Base-by-base conservation (phyloP, 148 eudicot species). In the Chenopodium album region DNA sequence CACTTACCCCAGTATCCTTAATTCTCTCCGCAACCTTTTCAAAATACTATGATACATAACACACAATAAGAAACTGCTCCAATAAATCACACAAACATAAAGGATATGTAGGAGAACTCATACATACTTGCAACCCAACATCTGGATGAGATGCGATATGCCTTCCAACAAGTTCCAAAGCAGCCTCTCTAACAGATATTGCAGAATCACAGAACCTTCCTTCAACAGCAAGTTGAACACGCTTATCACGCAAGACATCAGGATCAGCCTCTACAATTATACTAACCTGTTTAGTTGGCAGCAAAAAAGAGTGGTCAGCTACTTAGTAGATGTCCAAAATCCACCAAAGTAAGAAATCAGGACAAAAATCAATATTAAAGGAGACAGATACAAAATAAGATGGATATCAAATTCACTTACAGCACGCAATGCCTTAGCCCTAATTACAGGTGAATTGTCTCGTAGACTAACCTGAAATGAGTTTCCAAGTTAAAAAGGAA, bases 201-300 rank as follows among this genome's bases (percentile, higher is more conserved):
- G 97, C 94, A 80, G 97, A 91, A 85, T 96, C 99, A 80, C 95
- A 92, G 81, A 96, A 96, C 88, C 98, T 91, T 83, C 95, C 99
- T 89, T 96, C 99, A 73, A 96, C 98, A 13, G 99, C 99, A 73
- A 73, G 84, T 88, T 96, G 98, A 65, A 96, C 99, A 81, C 88
- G 87, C 78, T 91, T 89, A 81, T 94, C 93, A 77, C 97, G 86
- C 81, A 96, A 87, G 84, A 94, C 99, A 83, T 91, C 99, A 54
- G 99, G 99, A 89, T 94, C 99, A 85, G 99, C 98, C 90, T 96
- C 99, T 26, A 96, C 98, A 60, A 94, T 96, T 41, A 92, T 85
- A 85, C 98, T 96, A 82, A 96, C 99, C 99, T 96, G 93, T 68
- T 85, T 79, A 76, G 80, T 83, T 66, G 76, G 62, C 66, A 79